Evolutionary conservation across 495 filamentous ascomycete genomes (phyloP).

Genomic region (Articulospora tetracladia): DNA sequence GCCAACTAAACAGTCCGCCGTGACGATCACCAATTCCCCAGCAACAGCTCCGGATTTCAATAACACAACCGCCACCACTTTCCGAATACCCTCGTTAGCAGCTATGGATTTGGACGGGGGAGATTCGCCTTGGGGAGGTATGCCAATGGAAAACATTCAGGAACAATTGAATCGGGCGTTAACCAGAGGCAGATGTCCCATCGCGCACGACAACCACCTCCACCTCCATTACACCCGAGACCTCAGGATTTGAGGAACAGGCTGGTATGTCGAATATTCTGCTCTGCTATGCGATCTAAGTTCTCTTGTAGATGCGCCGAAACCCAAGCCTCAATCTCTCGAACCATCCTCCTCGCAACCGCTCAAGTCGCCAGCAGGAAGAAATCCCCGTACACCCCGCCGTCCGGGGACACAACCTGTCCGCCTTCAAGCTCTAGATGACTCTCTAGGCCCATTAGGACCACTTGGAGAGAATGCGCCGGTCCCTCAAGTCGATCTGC

Average conservation of each 20-base stretch:
- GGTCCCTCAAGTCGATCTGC: slow-evolving; percentile 49
- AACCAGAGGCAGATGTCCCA: slow-evolving; percentile 21
- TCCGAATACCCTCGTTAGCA: slow-evolving; percentile 7
- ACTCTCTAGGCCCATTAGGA: slow-evolving; percentile 89
- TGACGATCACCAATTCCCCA: slow-evolving; percentile 12
- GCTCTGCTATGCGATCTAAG: background rate
- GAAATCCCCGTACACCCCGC: slow-evolving; percentile 48
- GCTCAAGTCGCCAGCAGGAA: slow-evolving; percentile 23
- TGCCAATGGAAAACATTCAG: slow-evolving; percentile 9
- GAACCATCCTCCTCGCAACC: slow-evolving; percentile 18
- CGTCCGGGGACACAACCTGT: slow-evolving; percentile 79
- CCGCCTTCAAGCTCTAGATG: slow-evolving; percentile 81
- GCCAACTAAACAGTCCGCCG: slow-evolving; percentile 1
- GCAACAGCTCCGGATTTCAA: slow-evolving; percentile 7
- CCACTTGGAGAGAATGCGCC: slow-evolving; percentile 64
- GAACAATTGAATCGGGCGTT: background rate
- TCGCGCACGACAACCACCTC: slow-evolving; percentile 15
- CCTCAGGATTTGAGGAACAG: slow-evolving; percentile 9
- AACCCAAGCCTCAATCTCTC: slow-evolving; percentile 17
- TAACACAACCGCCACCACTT: slow-evolving; percentile 3
- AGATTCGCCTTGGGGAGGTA: slow-evolving; percentile 71
- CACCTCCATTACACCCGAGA: slow-evolving; percentile 12
- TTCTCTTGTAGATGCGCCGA: slow-evolving; percentile 13
- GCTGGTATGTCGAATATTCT: slow-evolving; percentile 9
- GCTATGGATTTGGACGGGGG: slow-evolving; percentile 60